These are phyloP conservation scores for Chalaropsis thielavioides DNA, from an alignment of 2,329 filamentous ascomycete species.

Conservation along the genomic window DNA sequence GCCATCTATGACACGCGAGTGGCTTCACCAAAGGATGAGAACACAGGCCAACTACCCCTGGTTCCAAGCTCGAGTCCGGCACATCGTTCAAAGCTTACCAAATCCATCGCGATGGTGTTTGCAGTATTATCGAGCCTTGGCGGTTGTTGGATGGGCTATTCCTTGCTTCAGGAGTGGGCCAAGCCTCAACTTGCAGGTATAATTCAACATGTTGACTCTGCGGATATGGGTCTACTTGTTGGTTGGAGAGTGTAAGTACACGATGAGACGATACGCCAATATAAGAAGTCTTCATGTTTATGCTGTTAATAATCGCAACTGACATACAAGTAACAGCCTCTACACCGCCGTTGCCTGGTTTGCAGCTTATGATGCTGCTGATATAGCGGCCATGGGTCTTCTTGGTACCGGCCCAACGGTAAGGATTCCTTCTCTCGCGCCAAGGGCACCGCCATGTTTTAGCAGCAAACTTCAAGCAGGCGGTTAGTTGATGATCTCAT, in stretches of 20 bases:
- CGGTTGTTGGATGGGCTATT: conserved; percentile 50
- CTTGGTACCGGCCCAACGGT: conserved; percentile 62
- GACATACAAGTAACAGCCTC: conserved; percentile 1
- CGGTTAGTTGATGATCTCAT: neutral
- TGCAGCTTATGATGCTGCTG: conserved; percentile 57
- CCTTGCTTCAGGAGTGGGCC: conserved; percentile 43
- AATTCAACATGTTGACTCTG: conserved; percentile 47
- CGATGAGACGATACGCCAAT: neutral
- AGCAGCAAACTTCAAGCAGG: neutral
- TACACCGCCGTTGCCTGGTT: conserved; percentile 56
- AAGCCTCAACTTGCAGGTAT: conserved; percentile 52
- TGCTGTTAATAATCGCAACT: neutral
- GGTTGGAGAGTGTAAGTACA: conserved; percentile 3
- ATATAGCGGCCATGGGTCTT: conserved; percentile 49
- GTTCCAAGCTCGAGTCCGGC: neutral
- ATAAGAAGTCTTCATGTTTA: neutral
- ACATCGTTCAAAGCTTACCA: conserved; percentile 28
- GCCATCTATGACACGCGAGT: no score
- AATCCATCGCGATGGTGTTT: conserved; percentile 36
- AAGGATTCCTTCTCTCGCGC: conserved; percentile 22
- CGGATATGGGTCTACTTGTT: neutral
- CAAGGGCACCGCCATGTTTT: neutral
- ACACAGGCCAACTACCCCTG: no score
- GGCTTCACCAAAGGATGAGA: no score
- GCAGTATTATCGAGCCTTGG: conserved; percentile 41